phyloP scores from a whole-genome alignment of 192 early-diverging fungal species.

The Coemansia sp. region DNA sequence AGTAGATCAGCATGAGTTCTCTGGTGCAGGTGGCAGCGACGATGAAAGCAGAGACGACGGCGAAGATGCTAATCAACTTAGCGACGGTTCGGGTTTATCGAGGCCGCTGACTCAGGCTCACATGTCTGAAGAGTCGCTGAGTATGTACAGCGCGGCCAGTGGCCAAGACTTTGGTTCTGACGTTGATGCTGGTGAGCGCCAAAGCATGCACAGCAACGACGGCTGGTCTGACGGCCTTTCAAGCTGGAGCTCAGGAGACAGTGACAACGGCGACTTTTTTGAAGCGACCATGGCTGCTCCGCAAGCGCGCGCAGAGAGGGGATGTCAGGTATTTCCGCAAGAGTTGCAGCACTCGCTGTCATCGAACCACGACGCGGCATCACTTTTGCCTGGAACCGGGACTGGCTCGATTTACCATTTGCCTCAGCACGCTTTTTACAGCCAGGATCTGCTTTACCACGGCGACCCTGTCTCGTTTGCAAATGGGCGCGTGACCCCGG shows the following conservation, averaged over 20 bases:
- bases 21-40: background rate
- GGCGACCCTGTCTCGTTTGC: background rate
- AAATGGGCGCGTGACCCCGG: background rate
- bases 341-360: background rate
- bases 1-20: no score
- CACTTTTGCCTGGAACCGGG: background rate
- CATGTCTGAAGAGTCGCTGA: conserved; percentile 22
- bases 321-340: background rate
- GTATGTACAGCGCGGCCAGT: conserved; percentile 26
- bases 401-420: conserved; percentile 11
- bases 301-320: background rate
- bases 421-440: conserved; percentile 18
- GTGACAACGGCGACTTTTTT: background rate
- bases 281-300: background rate
- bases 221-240: conserved; percentile 6
- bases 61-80: background rate
- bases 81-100: conserved; percentile 10
- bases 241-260: background rate
- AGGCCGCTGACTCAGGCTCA: conserved; percentile 18
- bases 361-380: background rate
- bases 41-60: background rate
- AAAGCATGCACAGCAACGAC: background rate
- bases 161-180: conserved; percentile 5
- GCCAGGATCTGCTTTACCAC: conserved; percentile 13
- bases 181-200: background rate